Evolutionary conservation across 306 rosid species (phyloP), one percentile per base, ranked within the genome.

Genomic region (Spatholobus suberectus): DNA sequence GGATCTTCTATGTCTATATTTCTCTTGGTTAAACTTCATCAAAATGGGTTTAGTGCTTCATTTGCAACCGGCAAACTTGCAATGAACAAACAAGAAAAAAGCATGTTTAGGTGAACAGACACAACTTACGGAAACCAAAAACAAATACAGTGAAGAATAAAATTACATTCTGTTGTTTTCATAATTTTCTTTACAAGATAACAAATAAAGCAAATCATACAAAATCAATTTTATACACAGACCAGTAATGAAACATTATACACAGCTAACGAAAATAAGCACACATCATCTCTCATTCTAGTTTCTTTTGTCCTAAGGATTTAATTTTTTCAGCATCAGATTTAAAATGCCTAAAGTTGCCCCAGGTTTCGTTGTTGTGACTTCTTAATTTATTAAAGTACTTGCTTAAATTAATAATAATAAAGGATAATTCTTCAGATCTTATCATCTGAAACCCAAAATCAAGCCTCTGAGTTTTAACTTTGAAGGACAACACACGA

Each of bases 31-130:
- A 58, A 58, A 37, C 79, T 54, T 73, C 7, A 26, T 7, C 26
- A 47, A 46, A 54, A 74, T 58, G 57, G 17, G 26, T 58, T 55
- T 46, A 75, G 27, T 20, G 71, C 62, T 70, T 43, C 66, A 81
- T 47, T 35, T 61, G 68, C 37, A 35, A 37, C 52, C 21, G 79
- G 37, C 23, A 73, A 52, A 38, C 55, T 58, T 58, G 58, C 43
- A 59, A 17, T 20, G 6, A 63, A n/a, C 62, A 63, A 54, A 20
- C 24, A 63, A 35, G 52, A 35, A 21, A 70, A 54, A 34, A 20
- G 8, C 29, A 75, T 35, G 29, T 34, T 21, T 18, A 37, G 57
- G 21, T 26, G 80, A 76, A 23, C n/a, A 47, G 46, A n/a, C 63
- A 65, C 73, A 77, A 29, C 49, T 6, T 1, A 65, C 1, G 37